Base-by-base conservation (phyloP, 164 flowering plant genomes). In the Aristolochia californica region DNA sequence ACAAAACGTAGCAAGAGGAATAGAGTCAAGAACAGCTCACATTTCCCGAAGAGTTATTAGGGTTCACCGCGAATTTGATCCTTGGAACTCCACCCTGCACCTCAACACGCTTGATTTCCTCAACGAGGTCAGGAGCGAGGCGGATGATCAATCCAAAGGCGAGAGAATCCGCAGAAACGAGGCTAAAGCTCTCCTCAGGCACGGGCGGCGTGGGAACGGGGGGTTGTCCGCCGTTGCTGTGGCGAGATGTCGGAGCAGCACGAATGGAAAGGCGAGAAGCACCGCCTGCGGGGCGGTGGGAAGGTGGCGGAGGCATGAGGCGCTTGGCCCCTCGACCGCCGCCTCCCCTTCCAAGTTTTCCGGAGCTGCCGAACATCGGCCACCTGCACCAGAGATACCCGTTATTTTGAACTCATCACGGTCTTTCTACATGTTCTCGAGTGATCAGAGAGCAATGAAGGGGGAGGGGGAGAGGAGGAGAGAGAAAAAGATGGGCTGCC, bases 71-170 rank as follows among this genome's bases (percentile, higher is more conserved):
- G 49, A 93, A 89, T 63, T 85, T 93, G 64, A 93, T 87, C 71
- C 76, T 68, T n/a, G 97, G 80, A 24, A 69, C 58, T 2, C 80
- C 87, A 0, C 90, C 96, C 49, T 76, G 78, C 1, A 81, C 76
- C 75, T 93, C 95, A 34, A 77, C 79, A 43, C 85, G 79, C 72
- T 62, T 87, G 83, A 93, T 87, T 87, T 89, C 97, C 13, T 93
- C 96, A 25, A 89, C 84, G 22, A 93, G 73, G 66, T 85, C 88
- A 13, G 99, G 97, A 10, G 85, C 66, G 24, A 93, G 74, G 51
- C 87, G 75, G 15, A 93, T 83, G 11, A 88, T 80, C 87, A 87
- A 80, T 5, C 80, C 88, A 62, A 80, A 85, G 5, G 83, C 79
- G 48, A 75, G 74, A 1, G 88, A 83, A 45, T 73, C 73, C 5